Base-by-base conservation (phyloP, 768 basidiomycete genomes). In the Leccinum boreale region DNA sequence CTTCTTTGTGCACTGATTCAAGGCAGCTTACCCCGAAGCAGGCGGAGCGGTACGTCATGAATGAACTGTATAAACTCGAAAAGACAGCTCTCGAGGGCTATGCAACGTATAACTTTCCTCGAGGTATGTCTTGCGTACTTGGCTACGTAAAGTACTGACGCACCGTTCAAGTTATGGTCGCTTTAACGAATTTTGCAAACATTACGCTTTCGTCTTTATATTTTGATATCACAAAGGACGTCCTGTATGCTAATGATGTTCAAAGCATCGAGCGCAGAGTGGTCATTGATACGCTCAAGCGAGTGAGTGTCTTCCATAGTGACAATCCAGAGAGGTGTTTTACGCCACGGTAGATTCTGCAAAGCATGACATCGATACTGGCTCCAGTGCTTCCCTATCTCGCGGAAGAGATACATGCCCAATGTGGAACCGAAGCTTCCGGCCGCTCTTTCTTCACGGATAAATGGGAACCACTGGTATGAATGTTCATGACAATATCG, bases 171-270 rank as follows among this genome's bases (percentile, higher is more conserved):
- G 93, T 92, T 36, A 80, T 90, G 63, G 84, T 78, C 54, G 77
- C 89, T 9, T 71, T 96, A 12, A 82, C 80, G 39, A 83, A 87
- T 61, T 98, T 97, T 62, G 82, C 86, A 28, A 93, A 92, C 65
- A 79, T 85, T 58, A 91, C 89, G 0, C 79, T 98, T 21, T 98
- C 96, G 0, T 87, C 93, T 0, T 75, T 96, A 31, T 98, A 98
- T 73, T 92, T 98, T 61, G 94, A 95, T 66, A 85, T 91, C 50
- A 90, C 85, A 33, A 97, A 97, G 70, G 96, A 98, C 70, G 81
- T 81, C 47, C 74, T 99, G 10, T 98, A 99, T 67, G 90, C 92
- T 33, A 80, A 90, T 64, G 67, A 74, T 9, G 55, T 73, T 3
- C 64, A 77, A 21, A 81, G 81, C 58, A 63, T 70, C 3, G 78